Evolutionary conservation across 1,284 basidiomycete species (phyloP).

Genomic region (Ustilago vetiveriae): DNA sequence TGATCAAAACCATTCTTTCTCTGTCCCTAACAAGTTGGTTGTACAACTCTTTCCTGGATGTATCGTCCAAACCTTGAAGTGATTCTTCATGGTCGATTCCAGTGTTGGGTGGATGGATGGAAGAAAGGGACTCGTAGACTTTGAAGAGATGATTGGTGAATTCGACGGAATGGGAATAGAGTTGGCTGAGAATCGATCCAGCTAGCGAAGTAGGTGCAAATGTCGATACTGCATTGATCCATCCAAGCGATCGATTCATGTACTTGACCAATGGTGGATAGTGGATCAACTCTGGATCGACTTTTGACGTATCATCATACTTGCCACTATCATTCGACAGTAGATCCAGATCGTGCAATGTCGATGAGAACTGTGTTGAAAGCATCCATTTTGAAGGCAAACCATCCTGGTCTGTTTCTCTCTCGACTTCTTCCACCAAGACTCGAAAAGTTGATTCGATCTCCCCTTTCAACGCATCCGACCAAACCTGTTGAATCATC

Average conservation of each 20-base stretch:
- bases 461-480: too few relatives aligned
- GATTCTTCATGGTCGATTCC: not conserved
- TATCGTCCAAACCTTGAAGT: too few relatives aligned
- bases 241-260: constrained; percentile 27
- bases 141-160: too few relatives aligned
- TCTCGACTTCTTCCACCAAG: too few relatives aligned
- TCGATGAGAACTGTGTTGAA: constrained; percentile 13
- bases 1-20: constrained; percentile 10
- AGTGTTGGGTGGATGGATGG: too few relatives aligned
- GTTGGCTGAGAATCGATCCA: not conserved
- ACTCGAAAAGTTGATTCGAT: too few relatives aligned
- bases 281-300: constrained; percentile 29
- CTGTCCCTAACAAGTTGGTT: constrained; percentile 13
- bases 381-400: constrained; percentile 19
- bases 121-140: too few relatives aligned
- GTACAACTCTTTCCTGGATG: constrained; percentile 2
- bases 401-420: too few relatives aligned
- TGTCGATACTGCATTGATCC: constrained; percentile 24
- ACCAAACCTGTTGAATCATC: constrained; percentile 15
- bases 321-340: not conserved
- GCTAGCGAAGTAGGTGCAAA: constrained; percentile 23
- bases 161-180: constrained; percentile 14
- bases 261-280: constrained; percentile 27
- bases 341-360: constrained; percentile 15
- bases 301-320: constrained; percentile 26